Percentiles rank a stretch among this genome's conserved stretches.
Conservation (phyloP, 495 filamentous ascomycete genomes). For the Chaetomium tenue region DNA sequence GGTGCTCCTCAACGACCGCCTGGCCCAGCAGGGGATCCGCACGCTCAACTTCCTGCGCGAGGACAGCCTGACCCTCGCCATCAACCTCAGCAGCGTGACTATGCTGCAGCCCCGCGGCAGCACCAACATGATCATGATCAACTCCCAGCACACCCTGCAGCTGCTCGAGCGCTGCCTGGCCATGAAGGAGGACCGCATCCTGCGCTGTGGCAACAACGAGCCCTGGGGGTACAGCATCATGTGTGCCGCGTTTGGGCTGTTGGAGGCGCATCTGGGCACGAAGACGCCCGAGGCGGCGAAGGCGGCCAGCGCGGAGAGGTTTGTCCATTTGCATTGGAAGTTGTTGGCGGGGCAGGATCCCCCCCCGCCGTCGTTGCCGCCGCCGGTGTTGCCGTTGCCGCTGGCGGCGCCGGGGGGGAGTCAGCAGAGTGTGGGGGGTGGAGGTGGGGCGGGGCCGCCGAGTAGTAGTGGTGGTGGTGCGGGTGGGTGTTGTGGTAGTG, state of each 20-base stretch:
- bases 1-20: constrained; percentile 43
- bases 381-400: constrained; percentile 15
- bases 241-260: constrained; percentile 44
- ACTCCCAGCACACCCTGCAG: constrained; percentile 44
- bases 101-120: constrained; percentile 49
- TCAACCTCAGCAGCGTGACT: constrained; percentile 49
- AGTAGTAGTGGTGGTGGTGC: background rate
- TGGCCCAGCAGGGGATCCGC: constrained; percentile 42
- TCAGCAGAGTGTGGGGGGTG: constrained; percentile 22
- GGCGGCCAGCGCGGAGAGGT: constrained; percentile 40
- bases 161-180: constrained; percentile 45
- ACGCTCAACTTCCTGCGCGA: constrained; percentile 44
- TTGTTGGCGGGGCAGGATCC: constrained; percentile 46
- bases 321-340: constrained; percentile 43
- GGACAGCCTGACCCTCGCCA: constrained; percentile 42
- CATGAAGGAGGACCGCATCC: constrained; percentile 48
- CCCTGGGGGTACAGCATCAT: constrained; percentile 49
- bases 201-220: constrained; percentile 47
- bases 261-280: constrained; percentile 42
- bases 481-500: constrained; percentile 11
- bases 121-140: constrained; percentile 47
- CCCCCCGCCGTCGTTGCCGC: constrained; percentile 23
- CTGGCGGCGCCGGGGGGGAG: constrained; percentile 14
- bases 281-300: constrained; percentile 44
- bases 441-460: background rate